These are phyloP conservation scores for Lactarius sp. DNA, from an alignment of 768 basidiomycete genomes.

Conservation along the genomic window DNA sequence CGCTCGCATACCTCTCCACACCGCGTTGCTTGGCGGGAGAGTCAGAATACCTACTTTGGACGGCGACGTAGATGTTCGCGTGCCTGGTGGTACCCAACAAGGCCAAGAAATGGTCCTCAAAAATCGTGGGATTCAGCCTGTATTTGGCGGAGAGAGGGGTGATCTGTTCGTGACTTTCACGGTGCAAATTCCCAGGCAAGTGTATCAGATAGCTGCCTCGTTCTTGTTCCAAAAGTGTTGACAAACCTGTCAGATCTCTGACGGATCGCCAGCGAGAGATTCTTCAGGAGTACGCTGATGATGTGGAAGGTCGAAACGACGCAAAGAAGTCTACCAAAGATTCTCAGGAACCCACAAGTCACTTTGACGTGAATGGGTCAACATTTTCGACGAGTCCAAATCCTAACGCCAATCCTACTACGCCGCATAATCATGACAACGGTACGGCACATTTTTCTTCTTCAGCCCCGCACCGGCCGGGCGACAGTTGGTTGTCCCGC, in stretches of 20 bases:
- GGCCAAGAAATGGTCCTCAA: constrained; percentile 96
- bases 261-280: constrained; percentile 81
- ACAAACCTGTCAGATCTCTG: constrained; percentile 54
- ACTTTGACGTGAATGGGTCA: constrained; percentile 26
- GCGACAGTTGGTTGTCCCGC: constrained; percentile 65
- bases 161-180: constrained; percentile 88
- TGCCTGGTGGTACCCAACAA: constrained; percentile 90
- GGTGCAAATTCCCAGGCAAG: constrained; percentile 86
- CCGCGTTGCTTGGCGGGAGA: constrained; percentile 87
- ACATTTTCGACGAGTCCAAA: constrained; percentile 14
- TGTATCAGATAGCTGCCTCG: constrained; percentile 19
- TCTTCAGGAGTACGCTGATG: constrained; percentile 85
- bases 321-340: constrained; percentile 28
- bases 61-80: constrained; percentile 90
- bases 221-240: constrained; percentile 9
- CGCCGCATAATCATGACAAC: constrained; percentile 43
- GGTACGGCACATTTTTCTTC: constrained; percentile 72
- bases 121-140: constrained; percentile 70
- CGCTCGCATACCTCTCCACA: constrained; percentile 84
- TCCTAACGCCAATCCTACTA: constrained; percentile 1
- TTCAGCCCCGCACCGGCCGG: constrained; percentile 44
- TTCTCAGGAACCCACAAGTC: constrained; percentile 25
- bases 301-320: constrained; percentile 67
- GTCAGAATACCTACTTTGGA: constrained; percentile 93
- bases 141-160: constrained; percentile 58